phyloP scores from a whole-genome alignment of 257 asterid species.

The Nicotiana paniculata region DNA sequence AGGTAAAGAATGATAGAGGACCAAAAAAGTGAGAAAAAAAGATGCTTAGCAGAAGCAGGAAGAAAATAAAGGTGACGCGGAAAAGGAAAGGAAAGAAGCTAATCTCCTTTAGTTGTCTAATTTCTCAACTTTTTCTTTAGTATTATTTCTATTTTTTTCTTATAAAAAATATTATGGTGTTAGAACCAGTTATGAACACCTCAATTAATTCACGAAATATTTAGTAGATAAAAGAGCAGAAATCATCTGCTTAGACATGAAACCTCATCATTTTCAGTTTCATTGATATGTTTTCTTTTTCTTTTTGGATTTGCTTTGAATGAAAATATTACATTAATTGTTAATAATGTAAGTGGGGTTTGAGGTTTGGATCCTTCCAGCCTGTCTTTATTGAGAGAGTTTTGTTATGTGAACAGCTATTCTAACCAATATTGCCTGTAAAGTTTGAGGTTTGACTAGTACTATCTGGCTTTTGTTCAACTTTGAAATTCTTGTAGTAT shows the following conservation, averaged over 20 bases:
- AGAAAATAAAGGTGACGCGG: slow-evolving; percentile 43
- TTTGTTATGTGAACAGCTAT: slow-evolving; percentile 28
- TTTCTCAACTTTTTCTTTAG: slow-evolving; percentile 23
- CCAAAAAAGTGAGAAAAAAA: slow-evolving; percentile 34
- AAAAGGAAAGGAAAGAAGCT: slow-evolving; percentile 27
- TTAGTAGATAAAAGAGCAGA: no score
- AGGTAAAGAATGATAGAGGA: slow-evolving; percentile 29
- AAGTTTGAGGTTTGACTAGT: slow-evolving; percentile 41
- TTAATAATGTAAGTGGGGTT: slow-evolving; percentile 60
- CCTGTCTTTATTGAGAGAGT: slow-evolving; percentile 43
- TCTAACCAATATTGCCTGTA: slow-evolving; percentile 17
- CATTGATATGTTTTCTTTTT: not conserved
- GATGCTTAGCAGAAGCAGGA: slow-evolving; percentile 66
- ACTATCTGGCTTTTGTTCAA: slow-evolving; percentile 26
- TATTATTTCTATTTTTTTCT: not conserved
- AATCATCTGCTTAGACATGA: no score
- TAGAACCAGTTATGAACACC: no score
- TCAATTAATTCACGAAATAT: no score
- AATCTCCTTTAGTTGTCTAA: slow-evolving; percentile 33
- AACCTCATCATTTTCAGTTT: no score
- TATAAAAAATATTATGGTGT: no score
- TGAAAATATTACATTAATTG: slow-evolving; percentile 34
- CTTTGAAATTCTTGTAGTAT: slow-evolving; percentile 13
- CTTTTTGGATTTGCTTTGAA: slow-evolving; percentile 15
- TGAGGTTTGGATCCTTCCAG: slow-evolving; percentile 55